phyloP scores from a whole-genome alignment of 208 protist species.

The Crithidia mellificae region DNA sequence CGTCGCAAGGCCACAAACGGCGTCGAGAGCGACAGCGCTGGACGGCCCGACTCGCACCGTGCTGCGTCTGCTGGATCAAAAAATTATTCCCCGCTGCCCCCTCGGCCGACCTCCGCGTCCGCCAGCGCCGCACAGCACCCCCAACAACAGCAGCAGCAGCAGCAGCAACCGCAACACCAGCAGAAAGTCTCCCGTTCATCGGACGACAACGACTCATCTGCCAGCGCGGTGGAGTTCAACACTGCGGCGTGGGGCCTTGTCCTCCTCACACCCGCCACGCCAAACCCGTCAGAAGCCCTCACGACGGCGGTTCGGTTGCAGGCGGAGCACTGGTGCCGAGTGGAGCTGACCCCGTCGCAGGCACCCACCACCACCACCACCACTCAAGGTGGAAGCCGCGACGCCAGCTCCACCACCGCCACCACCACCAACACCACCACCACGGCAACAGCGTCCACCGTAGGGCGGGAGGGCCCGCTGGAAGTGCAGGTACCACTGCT shows the following conservation, averaged over 20 bases:
- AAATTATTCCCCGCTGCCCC: background rate
- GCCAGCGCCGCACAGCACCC: conserved; percentile 13
- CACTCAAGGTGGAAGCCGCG: background rate
- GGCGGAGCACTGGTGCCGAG: conserved; percentile 22
- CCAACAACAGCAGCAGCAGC: background rate
- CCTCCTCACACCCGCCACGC: conserved; percentile 17
- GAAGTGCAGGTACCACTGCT: background rate
- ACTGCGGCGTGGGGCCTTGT: conserved; percentile 27
- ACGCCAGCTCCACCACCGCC: background rate
- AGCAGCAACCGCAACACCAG: background rate
- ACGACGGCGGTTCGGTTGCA: conserved; percentile 15
- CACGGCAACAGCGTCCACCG: background rate
- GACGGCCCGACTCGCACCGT: background rate
- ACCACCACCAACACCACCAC: background rate
- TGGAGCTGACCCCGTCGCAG: conserved; percentile 10
- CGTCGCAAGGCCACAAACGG: background rate
- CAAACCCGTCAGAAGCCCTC: background rate
- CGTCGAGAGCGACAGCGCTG: background rate
- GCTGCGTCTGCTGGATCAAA: background rate
- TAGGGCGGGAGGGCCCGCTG: background rate
- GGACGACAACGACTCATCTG: background rate
- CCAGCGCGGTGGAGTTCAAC: conserved; percentile 22
- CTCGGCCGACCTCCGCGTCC: background rate
- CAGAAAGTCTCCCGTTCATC: background rate
- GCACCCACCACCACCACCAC: background rate